Percentiles rank a stretch among this genome's conserved stretches.
Conservation (phyloP, 352 stramenopile genomes). For the Achlya hypogyna region DNA sequence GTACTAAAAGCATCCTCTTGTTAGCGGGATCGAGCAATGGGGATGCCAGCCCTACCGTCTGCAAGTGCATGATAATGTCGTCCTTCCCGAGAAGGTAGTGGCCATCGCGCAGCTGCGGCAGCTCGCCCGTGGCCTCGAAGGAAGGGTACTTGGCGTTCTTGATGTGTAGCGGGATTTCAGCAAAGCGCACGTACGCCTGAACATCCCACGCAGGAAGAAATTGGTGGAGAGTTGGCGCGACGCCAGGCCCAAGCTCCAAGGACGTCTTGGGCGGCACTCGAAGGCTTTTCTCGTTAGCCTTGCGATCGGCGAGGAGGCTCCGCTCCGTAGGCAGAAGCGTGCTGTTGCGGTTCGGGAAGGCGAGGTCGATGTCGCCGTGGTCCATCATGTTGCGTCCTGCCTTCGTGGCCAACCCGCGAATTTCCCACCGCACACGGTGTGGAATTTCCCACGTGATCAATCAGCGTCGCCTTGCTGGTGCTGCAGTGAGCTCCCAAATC, state of each 20-base stretch:
- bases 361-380: conserved; percentile 9
- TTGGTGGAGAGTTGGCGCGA: conserved; percentile 61
- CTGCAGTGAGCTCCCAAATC: too few relatives aligned
- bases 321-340: conserved; percentile 17
- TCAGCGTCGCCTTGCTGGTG: too few relatives aligned
- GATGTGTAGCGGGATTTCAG: conserved; percentile 62
- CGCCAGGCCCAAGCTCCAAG: conserved; percentile 45
- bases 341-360: conserved; percentile 15
- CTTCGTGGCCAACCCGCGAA: background rate
- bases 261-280: conserved; percentile 59
- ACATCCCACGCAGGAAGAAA: conserved; percentile 79
- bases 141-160: conserved; percentile 77
- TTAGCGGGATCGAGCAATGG: background rate
- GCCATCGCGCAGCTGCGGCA: conserved; percentile 77
- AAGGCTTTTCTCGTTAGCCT: conserved; percentile 30
- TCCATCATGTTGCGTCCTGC: too few relatives aligned
- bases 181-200: conserved; percentile 76
- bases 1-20: conserved; percentile 32
- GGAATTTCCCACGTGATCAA: too few relatives aligned
- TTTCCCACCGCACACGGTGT: background rate
- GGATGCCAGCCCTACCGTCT: conserved; percentile 41
- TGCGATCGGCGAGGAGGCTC: background rate
- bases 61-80: conserved; percentile 79
- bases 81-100: conserved; percentile 80
- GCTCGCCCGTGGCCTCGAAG: conserved; percentile 69